Evolutionary conservation across 2,329 filamentous ascomycete species (phyloP).

Genomic region (Dothidotthia symphoricarpi): DNA sequence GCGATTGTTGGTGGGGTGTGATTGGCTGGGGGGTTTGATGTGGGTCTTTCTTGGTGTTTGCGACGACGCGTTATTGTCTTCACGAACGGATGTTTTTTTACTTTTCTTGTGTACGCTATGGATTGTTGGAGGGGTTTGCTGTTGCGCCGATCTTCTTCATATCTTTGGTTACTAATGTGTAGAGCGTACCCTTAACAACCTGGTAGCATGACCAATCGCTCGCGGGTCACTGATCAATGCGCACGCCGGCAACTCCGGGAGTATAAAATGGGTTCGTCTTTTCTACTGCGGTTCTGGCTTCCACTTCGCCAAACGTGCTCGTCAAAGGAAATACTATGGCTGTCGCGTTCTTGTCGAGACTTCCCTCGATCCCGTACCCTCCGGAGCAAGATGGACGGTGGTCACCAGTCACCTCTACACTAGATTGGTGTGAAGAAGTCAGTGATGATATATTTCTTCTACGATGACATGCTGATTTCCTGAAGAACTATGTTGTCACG

Average conservation of each 20-base stretch:
- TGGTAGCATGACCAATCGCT: slow-evolving; percentile 5
- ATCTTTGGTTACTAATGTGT: slow-evolving; percentile 3
- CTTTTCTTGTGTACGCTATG: too few relatives aligned
- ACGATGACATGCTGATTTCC: slow-evolving; percentile 6
- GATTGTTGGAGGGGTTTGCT: too few relatives aligned
- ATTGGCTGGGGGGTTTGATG: slow-evolving; percentile 11
- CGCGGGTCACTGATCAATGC: slow-evolving; percentile 13
- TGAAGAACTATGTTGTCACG: slow-evolving; percentile 71
- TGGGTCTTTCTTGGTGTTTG: background rate
- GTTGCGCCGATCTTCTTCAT: background rate
- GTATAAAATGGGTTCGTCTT: slow-evolving; percentile 11
- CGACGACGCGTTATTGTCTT: too few relatives aligned
- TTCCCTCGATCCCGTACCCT: slow-evolving; percentile 50
- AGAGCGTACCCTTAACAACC: slow-evolving; percentile 3
- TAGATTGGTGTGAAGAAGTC: slow-evolving; percentile 81
- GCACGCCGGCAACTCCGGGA: slow-evolving; percentile 17
- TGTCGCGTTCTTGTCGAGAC: slow-evolving; percentile 35
- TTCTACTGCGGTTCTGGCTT: too few relatives aligned
- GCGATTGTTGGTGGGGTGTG: slow-evolving; percentile 4
- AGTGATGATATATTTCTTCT: slow-evolving; percentile 4
- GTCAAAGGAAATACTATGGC: slow-evolving; percentile 29
- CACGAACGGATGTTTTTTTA: too few relatives aligned
- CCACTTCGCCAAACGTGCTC: too few relatives aligned
- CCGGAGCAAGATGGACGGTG: slow-evolving; percentile 61
- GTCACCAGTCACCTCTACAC: slow-evolving; percentile 67